Evolutionary conservation across 495 filamentous ascomycete species (phyloP), one percentile per base, ranked within the genome.

Genomic region (Umbilicaria muhlenbergii): DNA sequence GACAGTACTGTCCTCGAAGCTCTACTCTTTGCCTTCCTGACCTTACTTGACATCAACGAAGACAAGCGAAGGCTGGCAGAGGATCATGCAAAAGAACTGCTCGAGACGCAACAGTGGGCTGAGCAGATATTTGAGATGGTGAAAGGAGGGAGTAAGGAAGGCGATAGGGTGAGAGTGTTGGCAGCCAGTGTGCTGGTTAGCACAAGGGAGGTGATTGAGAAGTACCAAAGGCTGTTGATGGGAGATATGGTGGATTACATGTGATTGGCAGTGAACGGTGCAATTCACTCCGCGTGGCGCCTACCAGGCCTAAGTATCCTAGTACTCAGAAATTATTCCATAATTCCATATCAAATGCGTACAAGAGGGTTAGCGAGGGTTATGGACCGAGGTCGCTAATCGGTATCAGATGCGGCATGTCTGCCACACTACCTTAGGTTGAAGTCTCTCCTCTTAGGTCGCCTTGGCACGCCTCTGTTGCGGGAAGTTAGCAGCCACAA

Each of bases 101-200:
- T 74, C 17, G 75, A 80, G 57, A 75, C 69, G 46, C 75, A 78
- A 52, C 71, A 75, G 32, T 81, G 89, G 56, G 81, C 87, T 38
- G 72, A 78, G 34, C 68, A 70, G 24, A 65, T 92, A 6, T 87
- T 92, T 55, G 74, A 77, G 42, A 53, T 63, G 15, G 56, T 63
- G 32, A 56, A 80, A 43, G 66, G 66, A 15, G 65, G 53, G 2
- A 61, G 67, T 15, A 72, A 74, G 57, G 74, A 86, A 53, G 61
- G 66, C 45, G 70, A 75, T 48, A 70, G 69, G 53, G 67, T 77
- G 13, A 72, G 74, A 56, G 73, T 74, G 66, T 49, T 98, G 51
- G 81, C 87, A 19, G 91, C 91, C 2, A 87, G 81, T 1, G 77
- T 93, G 36, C 62, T 95, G 61, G 73, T 93, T 16, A 79, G 78